Base-by-base conservation (phyloP, 352 stramenopile species). In the Phytophthora litchii region DNA sequence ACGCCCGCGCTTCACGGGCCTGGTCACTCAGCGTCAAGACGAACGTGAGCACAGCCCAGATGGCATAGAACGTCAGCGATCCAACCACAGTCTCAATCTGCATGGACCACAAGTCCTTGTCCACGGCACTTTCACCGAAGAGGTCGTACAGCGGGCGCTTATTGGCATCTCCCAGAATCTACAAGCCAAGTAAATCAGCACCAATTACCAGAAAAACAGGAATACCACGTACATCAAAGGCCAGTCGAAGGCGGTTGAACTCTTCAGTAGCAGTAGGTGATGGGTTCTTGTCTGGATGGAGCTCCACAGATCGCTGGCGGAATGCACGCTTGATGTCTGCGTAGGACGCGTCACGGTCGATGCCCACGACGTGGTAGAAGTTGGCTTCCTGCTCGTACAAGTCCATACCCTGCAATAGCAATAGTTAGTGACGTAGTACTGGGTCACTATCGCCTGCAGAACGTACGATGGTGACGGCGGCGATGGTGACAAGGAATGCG, bases 321-420 rank as follows among this genome's bases (percentile, higher is more conserved):
- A 99, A 99, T n/a, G 95, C 91, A 25, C 91, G 88, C 73, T 99
- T 99, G 67, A 99, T 98, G 60, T 99, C 97, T 4, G 94, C 57
- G 36, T 91, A 91, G 38, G 80, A 94, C 4, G 92, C 89, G 48
- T 96, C 87, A 51, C 96, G 89, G 17, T 74, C 81, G 37, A 98
- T 83, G 34, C 85, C 89, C 6, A 99, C 72, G 35, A 98, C 73
- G 48, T 88, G 70, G 70, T 99, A 99, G 66, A 98, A 96, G 67
- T 99, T 99, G 47, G 78, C 80, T 17, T 95, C 89, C 54, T 94
- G 86, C 54, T 94, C 84, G 65, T 90, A 80, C 44, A 97, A 81
- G 72, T 98, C 88, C 58, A 97, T 66, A 6, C 65, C 70, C 78
- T 90, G 60, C 9, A 29, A 14, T 31, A 57, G 4, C 23, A 49